Conservation (phyloP, 768 basidiomycete species). For the Chalciporus piperatus region DNA sequence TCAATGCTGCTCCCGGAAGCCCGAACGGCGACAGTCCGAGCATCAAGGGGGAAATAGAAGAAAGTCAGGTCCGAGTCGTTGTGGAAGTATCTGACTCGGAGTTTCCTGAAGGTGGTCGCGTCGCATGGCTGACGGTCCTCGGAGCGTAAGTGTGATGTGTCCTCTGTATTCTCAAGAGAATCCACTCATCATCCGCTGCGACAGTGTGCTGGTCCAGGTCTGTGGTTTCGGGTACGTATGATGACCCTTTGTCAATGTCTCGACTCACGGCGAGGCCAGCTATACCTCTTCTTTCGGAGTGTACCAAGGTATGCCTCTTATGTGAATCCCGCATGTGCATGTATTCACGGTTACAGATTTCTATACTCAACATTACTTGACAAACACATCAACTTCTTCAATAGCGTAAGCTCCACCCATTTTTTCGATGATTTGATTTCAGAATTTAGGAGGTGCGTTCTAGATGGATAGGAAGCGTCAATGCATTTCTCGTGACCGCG, state of each 20-base stretch:
- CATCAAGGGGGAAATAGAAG: background rate
- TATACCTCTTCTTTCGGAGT: conserved; percentile 38
- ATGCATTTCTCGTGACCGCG: conserved; percentile 38
- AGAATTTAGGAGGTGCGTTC: background rate
- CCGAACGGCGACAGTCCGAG: background rate
- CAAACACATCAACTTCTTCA: conserved; percentile 31
- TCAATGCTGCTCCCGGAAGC: background rate
- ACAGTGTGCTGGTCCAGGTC: conserved; percentile 31
- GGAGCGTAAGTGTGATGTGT: conserved; percentile 21
- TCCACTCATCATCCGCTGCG: background rate
- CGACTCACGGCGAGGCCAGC: conserved; percentile 14
- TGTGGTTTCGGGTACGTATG: conserved; percentile 32
- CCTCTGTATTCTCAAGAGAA: background rate
- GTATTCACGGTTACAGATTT: conserved; percentile 29
- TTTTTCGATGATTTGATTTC: background rate
- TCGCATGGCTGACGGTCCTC: conserved; percentile 24
- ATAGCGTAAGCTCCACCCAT: conserved; percentile 32
- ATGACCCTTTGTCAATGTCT: background rate
- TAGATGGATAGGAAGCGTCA: conserved; percentile 48
- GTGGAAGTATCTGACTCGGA: background rate
- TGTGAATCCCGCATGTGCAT: background rate
- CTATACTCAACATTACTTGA: conserved; percentile 36
- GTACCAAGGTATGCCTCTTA: conserved; percentile 33
- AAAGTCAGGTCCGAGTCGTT: background rate
- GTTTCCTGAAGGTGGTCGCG: conserved; percentile 29